Base-by-base conservation (phyloP, 2,329 filamentous ascomycete genomes). In the Verticillium klebahnii region DNA sequence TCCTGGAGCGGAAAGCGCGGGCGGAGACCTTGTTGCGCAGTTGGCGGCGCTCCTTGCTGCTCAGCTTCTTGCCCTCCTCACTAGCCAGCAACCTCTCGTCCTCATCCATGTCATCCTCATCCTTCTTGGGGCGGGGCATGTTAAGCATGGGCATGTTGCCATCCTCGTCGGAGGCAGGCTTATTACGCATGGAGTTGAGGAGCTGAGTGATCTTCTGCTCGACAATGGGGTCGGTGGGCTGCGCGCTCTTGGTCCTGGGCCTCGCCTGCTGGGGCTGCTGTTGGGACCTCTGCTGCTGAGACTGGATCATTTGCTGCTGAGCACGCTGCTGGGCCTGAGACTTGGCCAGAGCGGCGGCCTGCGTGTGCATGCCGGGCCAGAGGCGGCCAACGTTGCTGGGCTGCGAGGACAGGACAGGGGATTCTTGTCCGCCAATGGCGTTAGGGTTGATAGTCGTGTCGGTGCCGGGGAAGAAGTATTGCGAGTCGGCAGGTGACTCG, bases 11-110 rank as follows among this genome's bases (percentile, higher is more conserved):
- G 87, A 99, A 99, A 59, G 94, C 94, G 68, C 95, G 92, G 65
- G 95, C 95, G 52, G 95, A 99, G 5, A 99, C 95, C 80, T 99
- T 99, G 85, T 99, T 99, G 66, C 95, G 88, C n/a, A 99, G 85
- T 77, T 98, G 95, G 68, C 95, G 89, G 64, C 95, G 89, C 78
- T 98, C 93, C 80, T 98, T 98, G 82, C 92, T 96, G 77, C 89
- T 95, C n/a, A 99, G 85, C 82, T 97, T 97, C 88, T 99, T 99
- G 70, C 94, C 95, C 78, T 97, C 94, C 71, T 99, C 95, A 64
- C 93, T 97, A n/a, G 92, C 92, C 25, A 97, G 82, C 11, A 97
- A 82, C 67, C 92, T 86, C 82, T 98, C 95, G 70, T 98, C 95
- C 75, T 97, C 94, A 69, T 99, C 95, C 94, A 99, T 98, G 60